phyloP scores from a whole-genome alignment of 106 monocot species.

The Dendrobium huoshanense region DNA sequence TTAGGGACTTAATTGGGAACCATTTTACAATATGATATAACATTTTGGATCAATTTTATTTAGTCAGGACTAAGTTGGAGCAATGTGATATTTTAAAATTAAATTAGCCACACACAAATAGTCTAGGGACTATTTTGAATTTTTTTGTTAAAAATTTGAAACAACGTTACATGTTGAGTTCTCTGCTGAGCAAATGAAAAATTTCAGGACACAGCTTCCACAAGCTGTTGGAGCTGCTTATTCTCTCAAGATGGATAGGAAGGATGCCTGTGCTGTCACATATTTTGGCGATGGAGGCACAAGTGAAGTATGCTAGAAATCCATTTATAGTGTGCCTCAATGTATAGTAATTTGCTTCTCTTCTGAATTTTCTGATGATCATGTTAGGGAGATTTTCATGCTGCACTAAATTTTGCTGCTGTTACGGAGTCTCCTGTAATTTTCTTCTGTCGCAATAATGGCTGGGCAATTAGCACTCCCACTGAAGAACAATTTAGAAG shows the following conservation, averaged over 20 bases:
- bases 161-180: background rate
- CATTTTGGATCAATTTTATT: background rate
- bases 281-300: conserved; percentile 95
- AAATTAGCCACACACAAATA: too few relatives aligned
- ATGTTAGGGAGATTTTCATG: conserved; percentile 91
- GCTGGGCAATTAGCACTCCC: conserved; percentile 96
- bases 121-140: too few relatives aligned
- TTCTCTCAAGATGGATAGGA: conserved; percentile 84
- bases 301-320: conserved; percentile 58
- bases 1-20: too few relatives aligned
- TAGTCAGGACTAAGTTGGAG: background rate
- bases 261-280: conserved; percentile 67
- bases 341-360: background rate
- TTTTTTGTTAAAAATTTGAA: background rate
- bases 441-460: conserved; percentile 96
- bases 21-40: too few relatives aligned
- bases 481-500: conserved; percentile 88
- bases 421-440: conserved; percentile 81
- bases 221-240: conserved; percentile 91
- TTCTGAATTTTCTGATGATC: background rate
- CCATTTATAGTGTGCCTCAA: background rate
- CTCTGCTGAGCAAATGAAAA: background rate
- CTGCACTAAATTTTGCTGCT: conserved; percentile 91
- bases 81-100: too few relatives aligned
- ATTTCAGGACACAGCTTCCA: conserved; percentile 74